Evolutionary conservation across 2,329 filamentous ascomycete species (phyloP), one percentile per base, ranked within the genome.

Genomic region (Aaosphaeria arxii): DNA sequence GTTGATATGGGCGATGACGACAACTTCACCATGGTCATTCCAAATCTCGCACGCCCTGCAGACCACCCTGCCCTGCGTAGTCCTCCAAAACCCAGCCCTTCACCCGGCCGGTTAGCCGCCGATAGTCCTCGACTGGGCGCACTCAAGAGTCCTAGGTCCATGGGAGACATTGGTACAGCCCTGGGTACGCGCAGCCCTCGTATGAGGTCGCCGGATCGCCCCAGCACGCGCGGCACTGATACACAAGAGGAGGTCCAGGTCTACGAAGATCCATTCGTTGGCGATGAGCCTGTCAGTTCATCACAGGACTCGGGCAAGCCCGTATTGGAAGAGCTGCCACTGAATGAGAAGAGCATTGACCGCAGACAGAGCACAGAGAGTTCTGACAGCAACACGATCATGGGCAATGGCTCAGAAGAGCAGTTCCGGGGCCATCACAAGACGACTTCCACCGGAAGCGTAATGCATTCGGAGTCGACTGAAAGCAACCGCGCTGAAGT

Each of bases 181-280:
- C 43, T 54, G 30, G 35, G 40, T 6, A 61, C 57, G 43, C 59
- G 64, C 36, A 70, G 64, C 49, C 61, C 63, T 13, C 62, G 58
- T 3, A 48, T 64, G 43, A 54, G 55, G 44, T 69, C 67, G 7
- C 66, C 64, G 38, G 67, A 70, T 44, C 64, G 65, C 7, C 58
- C 62, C 13, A 63, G 57, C 45, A 66, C 58, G 9, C 60, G 61
- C 13, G 63, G 63, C 29, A 62, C 61, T n/a, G 58, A 64, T 45
- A 54, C 52, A 28, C 64, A 60, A 42, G 72, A 74, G 29, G 73
- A 73, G 45, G 74, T 79, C 4, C 74, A 75, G 45, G 77, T 79
- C 30, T 80, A 78, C 53, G 79, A 82, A 60, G 78, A 81, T 52
- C 77, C 77, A 1, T 75, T 77, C 45, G 71, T 69, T 35, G 69